Evolutionary conservation across 352 stramenopile species (phyloP).

Genomic region (Globisporangium parvum): DNA sequence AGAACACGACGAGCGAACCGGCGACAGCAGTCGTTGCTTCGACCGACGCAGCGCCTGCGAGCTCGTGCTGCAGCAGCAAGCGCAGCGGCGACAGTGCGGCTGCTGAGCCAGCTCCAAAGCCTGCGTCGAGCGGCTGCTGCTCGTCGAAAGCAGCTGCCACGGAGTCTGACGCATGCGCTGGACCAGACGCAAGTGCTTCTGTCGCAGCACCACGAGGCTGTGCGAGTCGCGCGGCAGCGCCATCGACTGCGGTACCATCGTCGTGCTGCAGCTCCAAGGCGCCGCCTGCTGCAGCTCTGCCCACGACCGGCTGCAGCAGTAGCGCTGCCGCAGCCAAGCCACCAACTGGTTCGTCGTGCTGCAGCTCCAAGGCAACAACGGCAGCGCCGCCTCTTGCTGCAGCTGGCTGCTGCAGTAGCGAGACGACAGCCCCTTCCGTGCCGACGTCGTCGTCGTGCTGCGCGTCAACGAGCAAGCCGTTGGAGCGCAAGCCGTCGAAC

Average conservation of each 20-base stretch:
- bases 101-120: too few species aligned
- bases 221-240: background rate
- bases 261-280: constrained; percentile 2
- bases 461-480: constrained; percentile 2
- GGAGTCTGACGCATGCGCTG: background rate
- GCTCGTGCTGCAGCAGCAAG: constrained; percentile 4
- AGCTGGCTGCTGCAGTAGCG: constrained; percentile 1
- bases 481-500: constrained; percentile 4
- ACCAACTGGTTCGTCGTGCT: too few species aligned
- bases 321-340: too few species aligned
- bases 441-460: constrained; percentile 6
- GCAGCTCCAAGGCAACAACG: too few species aligned
- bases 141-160: constrained; percentile 11
- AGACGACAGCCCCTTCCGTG: background rate
- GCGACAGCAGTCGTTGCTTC: background rate
- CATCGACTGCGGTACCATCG: background rate
- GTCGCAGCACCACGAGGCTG: too few species aligned
- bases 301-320: background rate
- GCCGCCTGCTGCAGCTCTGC: background rate
- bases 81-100: too few species aligned
- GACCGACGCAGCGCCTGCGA: constrained; percentile 2
- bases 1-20: background rate
- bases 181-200: too few species aligned
- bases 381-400: background rate
- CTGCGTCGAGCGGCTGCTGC: constrained; percentile 5